Conservation (phyloP, 2,329 filamentous ascomycete species). For the Fusarium temperatum region DNA sequence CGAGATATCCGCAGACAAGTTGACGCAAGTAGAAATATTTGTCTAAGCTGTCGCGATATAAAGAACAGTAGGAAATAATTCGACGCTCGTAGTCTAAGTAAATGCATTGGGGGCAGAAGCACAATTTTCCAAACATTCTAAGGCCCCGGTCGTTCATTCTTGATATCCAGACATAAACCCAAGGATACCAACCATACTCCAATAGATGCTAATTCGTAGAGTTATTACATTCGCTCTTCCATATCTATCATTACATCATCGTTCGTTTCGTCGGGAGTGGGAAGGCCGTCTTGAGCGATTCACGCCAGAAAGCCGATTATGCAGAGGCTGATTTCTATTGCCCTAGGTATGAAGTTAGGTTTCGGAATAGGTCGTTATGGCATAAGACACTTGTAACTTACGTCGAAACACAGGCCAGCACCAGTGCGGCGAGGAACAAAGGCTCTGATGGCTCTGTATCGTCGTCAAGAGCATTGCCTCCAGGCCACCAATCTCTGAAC, state of each 20-base stretch:
- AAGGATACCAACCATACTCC: background rate
- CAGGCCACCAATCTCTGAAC: background rate
- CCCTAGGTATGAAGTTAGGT: background rate
- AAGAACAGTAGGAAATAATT: accelerated
- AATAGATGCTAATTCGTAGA: background rate
- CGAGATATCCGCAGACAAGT: background rate
- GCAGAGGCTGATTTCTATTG: background rate
- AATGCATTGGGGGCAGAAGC: no score
- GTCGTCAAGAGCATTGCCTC: background rate
- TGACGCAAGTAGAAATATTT: background rate
- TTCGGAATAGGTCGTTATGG: accelerated
- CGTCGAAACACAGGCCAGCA: background rate
- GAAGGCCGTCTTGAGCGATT: background rate
- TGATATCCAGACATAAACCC: background rate
- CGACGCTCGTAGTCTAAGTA: background rate
- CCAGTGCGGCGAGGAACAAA: background rate
- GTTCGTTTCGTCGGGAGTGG: background rate
- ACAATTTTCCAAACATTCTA: no score
- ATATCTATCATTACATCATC: background rate
- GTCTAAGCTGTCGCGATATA: no score
- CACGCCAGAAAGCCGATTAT: background rate
- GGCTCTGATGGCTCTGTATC: background rate
- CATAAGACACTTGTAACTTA: accelerated
- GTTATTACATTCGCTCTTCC: no score
- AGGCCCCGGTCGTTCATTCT: background rate